These are phyloP conservation scores for Crithidia fasciculata DNA, from an alignment of 208 protist species.

Conservation along the genomic window DNA sequence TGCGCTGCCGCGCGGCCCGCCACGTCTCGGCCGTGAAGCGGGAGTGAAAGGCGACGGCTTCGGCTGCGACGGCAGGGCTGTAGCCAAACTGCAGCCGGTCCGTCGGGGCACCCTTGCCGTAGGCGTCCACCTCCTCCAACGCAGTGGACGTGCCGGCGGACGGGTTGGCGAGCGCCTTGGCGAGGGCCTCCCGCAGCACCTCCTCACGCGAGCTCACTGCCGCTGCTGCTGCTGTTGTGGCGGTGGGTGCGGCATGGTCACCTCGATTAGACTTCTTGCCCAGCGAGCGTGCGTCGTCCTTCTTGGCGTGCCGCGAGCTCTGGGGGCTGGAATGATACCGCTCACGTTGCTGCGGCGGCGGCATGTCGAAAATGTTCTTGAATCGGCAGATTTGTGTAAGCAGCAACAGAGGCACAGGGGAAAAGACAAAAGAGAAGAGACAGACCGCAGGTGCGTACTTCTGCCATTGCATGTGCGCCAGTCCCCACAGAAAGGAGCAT, in stretches of 20 bases:
- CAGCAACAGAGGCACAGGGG: background rate
- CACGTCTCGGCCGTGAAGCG: slow-evolving; percentile 50
- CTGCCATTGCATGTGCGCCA: background rate
- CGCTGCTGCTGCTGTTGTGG: background rate
- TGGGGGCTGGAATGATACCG: slow-evolving; percentile 12
- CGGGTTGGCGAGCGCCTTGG: slow-evolving; percentile 19
- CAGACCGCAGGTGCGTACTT: background rate
- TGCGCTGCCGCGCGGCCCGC: slow-evolving; percentile 43
- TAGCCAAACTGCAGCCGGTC: slow-evolving; percentile 91
- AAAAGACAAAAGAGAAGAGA: background rate
- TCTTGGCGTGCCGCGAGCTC: slow-evolving; percentile 4
- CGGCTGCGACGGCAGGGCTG: slow-evolving; percentile 62
- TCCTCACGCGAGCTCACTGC: slow-evolving; percentile 32
- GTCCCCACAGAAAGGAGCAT: background rate
- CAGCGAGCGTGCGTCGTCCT: slow-evolving; percentile 7
- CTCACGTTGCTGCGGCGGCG: slow-evolving; percentile 7
- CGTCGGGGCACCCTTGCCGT: slow-evolving; percentile 79
- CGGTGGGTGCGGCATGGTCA: too few relatives aligned
- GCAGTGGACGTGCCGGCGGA: background rate
- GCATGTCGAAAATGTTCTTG: slow-evolving; percentile 12
- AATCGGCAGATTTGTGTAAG: background rate
- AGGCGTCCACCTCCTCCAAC: slow-evolving; percentile 45
- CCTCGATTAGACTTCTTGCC: slow-evolving; percentile 8
- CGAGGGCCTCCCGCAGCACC: slow-evolving; percentile 40
- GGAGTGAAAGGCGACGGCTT: slow-evolving; percentile 82